A percentile compares a stretch with the other conserved stretches of the same genome.
phyloP scores from a whole-genome alignment of 2,329 filamentous ascomycete genomes.

The Botrytis hyacinthi region DNA sequence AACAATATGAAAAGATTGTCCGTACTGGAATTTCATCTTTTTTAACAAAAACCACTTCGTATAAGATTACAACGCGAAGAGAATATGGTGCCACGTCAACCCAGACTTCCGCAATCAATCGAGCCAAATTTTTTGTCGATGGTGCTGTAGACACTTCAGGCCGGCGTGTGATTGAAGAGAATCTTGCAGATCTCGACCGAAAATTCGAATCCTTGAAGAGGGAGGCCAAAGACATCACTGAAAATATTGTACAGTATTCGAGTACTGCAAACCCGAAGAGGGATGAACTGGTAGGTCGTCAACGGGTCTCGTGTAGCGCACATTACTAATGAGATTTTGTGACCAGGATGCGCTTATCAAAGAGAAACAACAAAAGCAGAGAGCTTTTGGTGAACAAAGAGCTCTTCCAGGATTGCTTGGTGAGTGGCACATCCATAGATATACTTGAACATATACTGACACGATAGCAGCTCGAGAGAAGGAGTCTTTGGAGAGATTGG shows the following conservation, averaged over 20 bases:
- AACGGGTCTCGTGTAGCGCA: not conserved
- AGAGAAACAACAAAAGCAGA: conserved; percentile 68
- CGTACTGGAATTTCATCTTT: conserved; percentile 58
- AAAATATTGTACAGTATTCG: conserved; percentile 42
- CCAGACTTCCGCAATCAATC: conserved; percentile 57
- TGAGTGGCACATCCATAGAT: conserved; percentile 41
- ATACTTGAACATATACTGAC: conserved; percentile 27
- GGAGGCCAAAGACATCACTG: conserved; percentile 24
- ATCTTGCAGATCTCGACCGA: conserved; percentile 40
- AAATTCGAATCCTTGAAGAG: conserved; percentile 35
- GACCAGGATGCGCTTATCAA: conserved; percentile 49
- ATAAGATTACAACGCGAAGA: conserved; percentile 64
- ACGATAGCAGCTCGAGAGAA: conserved; percentile 40
- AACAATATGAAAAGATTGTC: conserved; percentile 66
- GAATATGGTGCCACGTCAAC: conserved; percentile 80
- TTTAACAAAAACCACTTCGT: conserved; percentile 64
- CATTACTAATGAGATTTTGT: not conserved
- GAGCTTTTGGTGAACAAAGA: conserved; percentile 61
- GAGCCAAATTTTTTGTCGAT: conserved; percentile 71
- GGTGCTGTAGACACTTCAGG: conserved; percentile 68
- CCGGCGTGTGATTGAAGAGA: conserved; percentile 59
- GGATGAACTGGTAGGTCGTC: conserved; percentile 44
- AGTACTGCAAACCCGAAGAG: conserved; percentile 33
- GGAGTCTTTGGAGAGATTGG: conserved; percentile 37
- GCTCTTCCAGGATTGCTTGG: conserved; percentile 70